Conservation (phyloP, 345 rosid species). For the Cardamine occulta region DNA sequence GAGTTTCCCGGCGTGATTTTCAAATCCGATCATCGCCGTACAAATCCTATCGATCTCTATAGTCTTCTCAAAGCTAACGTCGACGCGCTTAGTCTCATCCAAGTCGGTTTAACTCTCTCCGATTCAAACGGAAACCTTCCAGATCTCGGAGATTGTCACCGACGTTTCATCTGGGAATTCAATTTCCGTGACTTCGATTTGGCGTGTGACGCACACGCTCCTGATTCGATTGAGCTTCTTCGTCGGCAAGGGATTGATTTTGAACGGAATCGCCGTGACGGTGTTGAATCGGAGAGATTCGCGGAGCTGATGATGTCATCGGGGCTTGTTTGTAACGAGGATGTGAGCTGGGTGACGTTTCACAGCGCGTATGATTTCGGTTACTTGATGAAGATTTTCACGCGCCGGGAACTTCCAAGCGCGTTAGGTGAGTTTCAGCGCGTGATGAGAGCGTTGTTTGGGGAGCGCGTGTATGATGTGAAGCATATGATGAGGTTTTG, state of each 20-base stretch:
- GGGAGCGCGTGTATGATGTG: constrained; percentile 67
- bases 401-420: constrained; percentile 60
- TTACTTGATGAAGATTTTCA: constrained; percentile 75
- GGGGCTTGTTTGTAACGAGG: constrained; percentile 72
- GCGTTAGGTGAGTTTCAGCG: constrained; percentile 56
- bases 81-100: constrained; percentile 76
- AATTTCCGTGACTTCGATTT: constrained; percentile 77
- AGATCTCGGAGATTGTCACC: constrained; percentile 47
- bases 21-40: constrained; percentile 33
- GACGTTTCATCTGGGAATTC: constrained; percentile 78
- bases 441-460: constrained; percentile 58
- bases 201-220: constrained; percentile 69
- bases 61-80: constrained; percentile 71
- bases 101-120: constrained; percentile 81
- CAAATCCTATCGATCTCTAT: constrained; percentile 61
- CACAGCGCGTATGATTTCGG: constrained; percentile 97
- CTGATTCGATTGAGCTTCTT: constrained; percentile 72
- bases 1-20: constrained; percentile 82
- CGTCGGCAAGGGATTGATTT: constrained; percentile 81
- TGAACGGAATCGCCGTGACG: constrained; percentile 56
- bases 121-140: constrained; percentile 64
- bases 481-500: constrained; percentile 83
- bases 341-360: constrained; percentile 91
- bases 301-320: constrained; percentile 88
- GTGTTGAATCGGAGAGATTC: constrained; percentile 64